phyloP scores from a whole-genome alignment of 768 basidiomycete genomes.

The Gloeostereum incarnatum region DNA sequence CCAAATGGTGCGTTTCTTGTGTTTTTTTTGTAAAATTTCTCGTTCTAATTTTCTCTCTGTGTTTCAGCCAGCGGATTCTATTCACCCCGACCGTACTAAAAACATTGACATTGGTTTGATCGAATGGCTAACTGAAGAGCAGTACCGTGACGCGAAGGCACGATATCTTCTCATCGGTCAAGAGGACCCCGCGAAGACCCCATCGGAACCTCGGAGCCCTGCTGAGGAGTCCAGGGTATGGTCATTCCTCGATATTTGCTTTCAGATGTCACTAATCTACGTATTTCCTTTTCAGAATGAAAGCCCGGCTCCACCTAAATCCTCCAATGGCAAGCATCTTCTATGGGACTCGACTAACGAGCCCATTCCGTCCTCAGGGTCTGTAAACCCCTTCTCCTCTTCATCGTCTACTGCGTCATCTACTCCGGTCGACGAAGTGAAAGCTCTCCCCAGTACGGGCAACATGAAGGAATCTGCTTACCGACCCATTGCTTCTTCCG shows the following conservation, averaged over 20 bases:
- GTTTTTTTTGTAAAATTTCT: background rate
- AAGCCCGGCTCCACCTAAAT: slow-evolving; percentile 11
- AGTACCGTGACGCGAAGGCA: slow-evolving; percentile 56
- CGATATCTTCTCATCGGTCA: slow-evolving; percentile 62
- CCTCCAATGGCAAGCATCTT: slow-evolving; percentile 50
- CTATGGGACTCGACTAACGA: slow-evolving; percentile 53
- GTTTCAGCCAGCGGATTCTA: slow-evolving; percentile 62
- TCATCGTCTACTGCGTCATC: no score
- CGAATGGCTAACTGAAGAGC: slow-evolving; percentile 69
- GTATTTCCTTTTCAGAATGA: slow-evolving; percentile 5
- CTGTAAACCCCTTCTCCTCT: slow-evolving; percentile 18
- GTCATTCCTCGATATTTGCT: slow-evolving; percentile 17
- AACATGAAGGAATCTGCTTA: slow-evolving; percentile 26
- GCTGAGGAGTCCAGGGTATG: slow-evolving; percentile 16
- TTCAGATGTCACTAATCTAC: slow-evolving; percentile 7
- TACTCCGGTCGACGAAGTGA: no score
- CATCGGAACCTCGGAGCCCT: slow-evolving; percentile 32
- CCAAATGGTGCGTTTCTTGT: slow-evolving; percentile 49
- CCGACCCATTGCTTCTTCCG: slow-evolving; percentile 35
- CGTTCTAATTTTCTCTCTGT: slow-evolving; percentile 6
- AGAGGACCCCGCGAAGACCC: slow-evolving; percentile 35
- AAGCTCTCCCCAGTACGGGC: slow-evolving; percentile 14
- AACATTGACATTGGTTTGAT: slow-evolving; percentile 71
- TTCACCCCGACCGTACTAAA: slow-evolving; percentile 63
- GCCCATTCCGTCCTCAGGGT: slow-evolving; percentile 18